Percentiles rank a stretch among this genome's conserved stretches.
Conservation (phyloP, 805 yeast species). For the Hermanozyma aechmeae region DNA sequence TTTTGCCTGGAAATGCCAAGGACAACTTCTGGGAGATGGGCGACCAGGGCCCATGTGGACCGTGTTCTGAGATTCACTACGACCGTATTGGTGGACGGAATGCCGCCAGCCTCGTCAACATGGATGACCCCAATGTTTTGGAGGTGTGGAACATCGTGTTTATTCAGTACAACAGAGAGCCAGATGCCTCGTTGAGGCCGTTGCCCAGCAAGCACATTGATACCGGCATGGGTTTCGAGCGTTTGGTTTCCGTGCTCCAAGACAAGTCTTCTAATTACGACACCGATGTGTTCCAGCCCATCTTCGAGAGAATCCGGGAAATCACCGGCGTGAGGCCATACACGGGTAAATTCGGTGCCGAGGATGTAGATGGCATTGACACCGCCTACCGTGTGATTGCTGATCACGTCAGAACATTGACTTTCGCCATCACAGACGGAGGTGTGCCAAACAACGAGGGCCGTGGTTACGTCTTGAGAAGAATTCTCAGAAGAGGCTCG, state of each 20-base stretch:
- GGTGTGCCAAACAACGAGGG: slow-evolving; percentile 99
- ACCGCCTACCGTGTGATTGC: slow-evolving; percentile 98
- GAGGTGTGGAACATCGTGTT: slow-evolving; percentile 98
- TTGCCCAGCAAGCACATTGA: slow-evolving; percentile 94
- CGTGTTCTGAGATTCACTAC: slow-evolving; percentile 95
- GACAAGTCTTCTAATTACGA: slow-evolving; percentile 90
- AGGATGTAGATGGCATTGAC: slow-evolving; percentile 89
- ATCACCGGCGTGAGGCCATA: slow-evolving; percentile 90
- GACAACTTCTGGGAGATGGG: slow-evolving; percentile 99
- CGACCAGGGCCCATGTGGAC: slow-evolving; percentile 99
- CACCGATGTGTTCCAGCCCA: slow-evolving; percentile 91
- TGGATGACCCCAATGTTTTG: slow-evolving; percentile 96
- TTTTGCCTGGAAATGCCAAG: slow-evolving; percentile 79
- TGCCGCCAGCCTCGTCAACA: slow-evolving; percentile 81
- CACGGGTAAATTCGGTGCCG: slow-evolving; percentile 87
- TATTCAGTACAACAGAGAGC: slow-evolving; percentile 93
- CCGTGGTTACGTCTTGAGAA: slow-evolving; percentile 94
- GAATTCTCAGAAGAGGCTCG: slow-evolving; percentile 96
- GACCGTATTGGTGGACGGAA: slow-evolving; percentile 98
- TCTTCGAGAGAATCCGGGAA: slow-evolving; percentile 79
- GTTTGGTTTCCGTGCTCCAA: slow-evolving; percentile 90
- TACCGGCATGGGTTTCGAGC: slow-evolving; percentile 98
- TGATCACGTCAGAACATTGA: slow-evolving; percentile 95
- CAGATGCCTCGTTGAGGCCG: slow-evolving; percentile 68
- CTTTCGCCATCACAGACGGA: slow-evolving; percentile 95